A percentile compares a stretch with the other conserved stretches of the same genome.
These are phyloP conservation scores for Actinomucor elegans DNA, from an alignment of 371 early-diverging fungal genomes.

Conservation along the genomic window DNA sequence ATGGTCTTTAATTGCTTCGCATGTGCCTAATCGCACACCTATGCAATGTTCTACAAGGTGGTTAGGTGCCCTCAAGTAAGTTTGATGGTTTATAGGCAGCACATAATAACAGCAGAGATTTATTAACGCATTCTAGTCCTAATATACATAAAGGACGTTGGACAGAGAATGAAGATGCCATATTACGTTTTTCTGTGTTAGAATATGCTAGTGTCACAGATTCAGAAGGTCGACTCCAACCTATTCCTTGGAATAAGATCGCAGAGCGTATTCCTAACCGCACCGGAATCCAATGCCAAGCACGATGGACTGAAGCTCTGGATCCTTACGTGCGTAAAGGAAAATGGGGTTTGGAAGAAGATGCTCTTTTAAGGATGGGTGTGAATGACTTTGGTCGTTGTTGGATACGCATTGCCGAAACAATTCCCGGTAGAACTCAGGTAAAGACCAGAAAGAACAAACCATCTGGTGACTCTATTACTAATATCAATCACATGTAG, in stretches of 20 bases:
- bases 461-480: neutral
- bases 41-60: slow-evolving; percentile 73
- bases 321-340: slow-evolving; percentile 71
- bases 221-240: slow-evolving; percentile 47
- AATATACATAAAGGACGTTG: slow-evolving; percentile 69
- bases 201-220: slow-evolving; percentile 48
- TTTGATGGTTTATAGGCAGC: too few relatives aligned
- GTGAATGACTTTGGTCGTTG: slow-evolving; percentile 53
- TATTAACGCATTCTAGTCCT: slow-evolving; percentile 42
- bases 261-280: slow-evolving; percentile 58
- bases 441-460: slow-evolving; percentile 7
- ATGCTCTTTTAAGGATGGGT: slow-evolving; percentile 51
- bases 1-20: slow-evolving; percentile 67
- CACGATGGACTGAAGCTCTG: slow-evolving; percentile 74
- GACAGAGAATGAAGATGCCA: slow-evolving; percentile 63
- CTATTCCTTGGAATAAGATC: slow-evolving; percentile 66
- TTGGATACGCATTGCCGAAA: slow-evolving; percentile 76
- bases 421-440: slow-evolving; percentile 68
- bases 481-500: slow-evolving; percentile 6
- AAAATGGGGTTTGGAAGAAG: slow-evolving; percentile 70
- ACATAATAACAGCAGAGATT: too few relatives aligned
- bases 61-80: slow-evolving; percentile 62
- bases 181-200: slow-evolving; percentile 40
- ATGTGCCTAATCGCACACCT: slow-evolving; percentile 64
- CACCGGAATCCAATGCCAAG: slow-evolving; percentile 73